Evolutionary conservation across 768 basidiomycete species (phyloP), one percentile per base, ranked within the genome.

Genomic region (Auriscalpium vulgare): DNA sequence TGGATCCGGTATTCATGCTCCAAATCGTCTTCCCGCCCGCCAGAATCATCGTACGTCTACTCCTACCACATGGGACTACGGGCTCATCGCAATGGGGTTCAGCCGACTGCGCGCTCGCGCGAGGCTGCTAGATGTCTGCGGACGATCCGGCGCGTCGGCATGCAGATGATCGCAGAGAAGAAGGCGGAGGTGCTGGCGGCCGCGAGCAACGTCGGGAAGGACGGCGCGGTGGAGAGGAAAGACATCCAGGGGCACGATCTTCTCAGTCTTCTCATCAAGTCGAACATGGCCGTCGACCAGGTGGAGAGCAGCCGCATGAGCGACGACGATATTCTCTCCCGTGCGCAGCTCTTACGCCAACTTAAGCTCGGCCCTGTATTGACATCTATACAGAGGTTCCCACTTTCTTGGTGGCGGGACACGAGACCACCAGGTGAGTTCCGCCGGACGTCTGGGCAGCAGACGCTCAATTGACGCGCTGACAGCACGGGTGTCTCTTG

Each of bases 111-210:
- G 17, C 54, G 56, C 13, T 37, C 37, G 10, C 63, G 66, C n/a
- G 53, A 37, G 36, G 55, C 67, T 21, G 50, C 53, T 23, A 56
- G 53, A 7, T 74, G 79, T 5, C 67, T 69, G 36, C 61, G 56
- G 1, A 78, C 73, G 0, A 83, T 84, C 72, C 55, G 61, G 13
- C 71, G 75, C 10, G 79, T 87, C 49, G 84, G 81, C 6, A 63
- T 63, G 14, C 68, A 79, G 37, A 69, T 86, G 8, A 57, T 84
- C 17, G 56, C 59, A 8, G 72, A 79, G 8, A 85, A 81, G 61
- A 84, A 84, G 64, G 65, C 59, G 8, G 68, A 66, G 9, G 60
- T 71, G 11, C 47, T 62, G 11, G 54, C 56, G 17, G 61, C 54
- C 21, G 23, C 19, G 21, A 36, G 17, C 40, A n/a, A 21, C 8